Evolutionary conservation across 495 filamentous ascomycete genomes (phyloP).

Genomic region (Collariella sp.): DNA sequence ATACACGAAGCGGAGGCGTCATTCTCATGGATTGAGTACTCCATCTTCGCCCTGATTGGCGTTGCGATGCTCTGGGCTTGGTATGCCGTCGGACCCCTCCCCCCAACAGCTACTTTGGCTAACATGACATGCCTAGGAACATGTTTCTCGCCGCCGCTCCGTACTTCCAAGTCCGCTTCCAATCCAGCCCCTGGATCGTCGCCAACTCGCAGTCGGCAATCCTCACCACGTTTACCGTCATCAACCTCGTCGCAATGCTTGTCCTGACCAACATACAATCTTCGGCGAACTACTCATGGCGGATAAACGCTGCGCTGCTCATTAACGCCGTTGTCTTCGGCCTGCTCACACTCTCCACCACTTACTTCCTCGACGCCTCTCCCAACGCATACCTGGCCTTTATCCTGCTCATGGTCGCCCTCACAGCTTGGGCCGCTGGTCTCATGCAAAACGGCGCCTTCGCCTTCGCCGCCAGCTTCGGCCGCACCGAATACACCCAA

Average conservation of each 20-base stretch:
- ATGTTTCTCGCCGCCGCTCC: constrained; percentile 96
- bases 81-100: constrained; percentile 43
- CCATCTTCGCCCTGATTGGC: constrained; percentile 76
- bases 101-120: background rate
- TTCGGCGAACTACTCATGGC: constrained; percentile 72
- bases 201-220: constrained; percentile 81
- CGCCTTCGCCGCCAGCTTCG: constrained; percentile 80
- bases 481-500: constrained; percentile 77
- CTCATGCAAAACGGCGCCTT: constrained; percentile 93
- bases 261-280: constrained; percentile 71
- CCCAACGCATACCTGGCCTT: constrained; percentile 66
- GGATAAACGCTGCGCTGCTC: constrained; percentile 63
- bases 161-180: constrained; percentile 84
- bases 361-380: constrained; percentile 50
- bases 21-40: constrained; percentile 78
- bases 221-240: constrained; percentile 72
- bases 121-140: constrained; percentile 53
- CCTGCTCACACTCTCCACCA: constrained; percentile 71
- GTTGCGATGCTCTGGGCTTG: constrained; percentile 95
- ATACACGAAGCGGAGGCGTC: constrained; percentile 29
- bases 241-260: constrained; percentile 65
- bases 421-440: constrained; percentile 66
- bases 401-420: constrained; percentile 73
- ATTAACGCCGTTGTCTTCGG: constrained; percentile 66
- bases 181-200: constrained; percentile 57